Base-by-base conservation (phyloP, 768 basidiomycete species). In the Tylopilus rubrobrunneus region DNA sequence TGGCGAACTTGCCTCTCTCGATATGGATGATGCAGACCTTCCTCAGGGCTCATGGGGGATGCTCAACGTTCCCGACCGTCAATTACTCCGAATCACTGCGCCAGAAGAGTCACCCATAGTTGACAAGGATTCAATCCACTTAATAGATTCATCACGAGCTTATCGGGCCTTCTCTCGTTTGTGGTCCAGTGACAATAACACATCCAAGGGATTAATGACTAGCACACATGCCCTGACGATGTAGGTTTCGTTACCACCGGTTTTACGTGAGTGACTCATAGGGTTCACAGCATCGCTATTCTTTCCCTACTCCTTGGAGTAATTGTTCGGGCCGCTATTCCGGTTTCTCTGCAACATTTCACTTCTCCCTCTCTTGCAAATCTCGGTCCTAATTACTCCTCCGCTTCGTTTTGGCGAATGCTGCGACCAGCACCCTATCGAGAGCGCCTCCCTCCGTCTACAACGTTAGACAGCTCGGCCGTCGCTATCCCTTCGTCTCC, bases 221-320 rank as follows among this genome's bases (percentile, higher is more conserved):
- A 75, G 83, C 25, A 73, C 77, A 45, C 81, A 84, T 62, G 76
- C 85, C 34, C 73, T 85, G 45, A 86, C 85, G 21, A 71, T 89
- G 87, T 89, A 74, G n/a, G 84, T 40, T 49, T 50, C 40, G 9
- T 64, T 52, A 28, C 49, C 43, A 49, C 19, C 25, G 45, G 39
- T 59, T 54, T 3, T 56, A 42, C 33, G 51, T 37, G 17, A 40
- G 28, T 51, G 12, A 48, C 63, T 63, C 23, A 64, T 49, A 28
- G 27, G 25, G 41, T 56, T 28, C 44, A n/a, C 57, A 89, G 87
- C 45, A 78, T 89, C 55, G 84, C 86, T 1, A 66, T 89, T 45
- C 70, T 89, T 58, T 86, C 86, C 37, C 73, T 89, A 37, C 75
- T 89, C n/a, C 72, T 87, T 28, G 75, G 85, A 68, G 33, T 81